Conservation (phyloP, 768 basidiomycete genomes). For the Macrocybe gigantea region DNA sequence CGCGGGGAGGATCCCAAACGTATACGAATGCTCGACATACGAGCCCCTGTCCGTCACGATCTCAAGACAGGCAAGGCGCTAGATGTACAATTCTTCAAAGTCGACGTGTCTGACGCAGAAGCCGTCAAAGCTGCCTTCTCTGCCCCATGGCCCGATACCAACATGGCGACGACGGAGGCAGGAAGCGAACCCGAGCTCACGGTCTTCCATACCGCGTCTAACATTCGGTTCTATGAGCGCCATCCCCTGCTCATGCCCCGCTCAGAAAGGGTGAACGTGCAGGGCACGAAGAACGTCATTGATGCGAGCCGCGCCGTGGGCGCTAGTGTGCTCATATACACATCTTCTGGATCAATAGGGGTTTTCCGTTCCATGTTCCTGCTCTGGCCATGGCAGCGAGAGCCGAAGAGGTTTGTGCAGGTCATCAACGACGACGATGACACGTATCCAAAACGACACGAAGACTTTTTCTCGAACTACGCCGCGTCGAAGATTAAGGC, state of each 20-base stretch:
- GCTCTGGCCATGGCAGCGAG: slow-evolving; percentile 72
- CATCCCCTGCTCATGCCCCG: slow-evolving; percentile 39
- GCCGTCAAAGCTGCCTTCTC: slow-evolving; percentile 58
- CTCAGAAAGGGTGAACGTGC: slow-evolving; percentile 60
- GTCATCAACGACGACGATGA: slow-evolving; percentile 56
- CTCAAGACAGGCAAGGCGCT: slow-evolving; percentile 45
- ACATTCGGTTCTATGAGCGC: slow-evolving; percentile 74
- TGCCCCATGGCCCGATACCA: slow-evolving; percentile 50
- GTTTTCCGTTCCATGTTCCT: slow-evolving; percentile 55
- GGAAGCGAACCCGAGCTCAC: slow-evolving; percentile 36
- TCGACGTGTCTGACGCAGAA: slow-evolving; percentile 48
- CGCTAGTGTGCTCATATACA: slow-evolving; percentile 57
- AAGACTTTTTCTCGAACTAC: slow-evolving; percentile 75
- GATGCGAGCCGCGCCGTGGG: slow-evolving; percentile 50
- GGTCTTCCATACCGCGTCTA: slow-evolving; percentile 74
- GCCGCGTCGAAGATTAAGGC: slow-evolving; percentile 59
- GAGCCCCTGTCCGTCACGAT: slow-evolving; percentile 52
- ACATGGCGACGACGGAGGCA: slow-evolving; percentile 3
- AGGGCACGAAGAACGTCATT: slow-evolving; percentile 64
- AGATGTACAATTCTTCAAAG: slow-evolving; percentile 50
- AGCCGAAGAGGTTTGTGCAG: slow-evolving; percentile 55
- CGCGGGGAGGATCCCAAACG: slow-evolving; percentile 64
- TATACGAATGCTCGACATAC: slow-evolving; percentile 66
- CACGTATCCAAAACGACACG: slow-evolving; percentile 44
- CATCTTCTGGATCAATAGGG: slow-evolving; percentile 65